phyloP scores from a whole-genome alignment of 2,329 filamentous ascomycete species.

The Aspergillus luchuensis region DNA sequence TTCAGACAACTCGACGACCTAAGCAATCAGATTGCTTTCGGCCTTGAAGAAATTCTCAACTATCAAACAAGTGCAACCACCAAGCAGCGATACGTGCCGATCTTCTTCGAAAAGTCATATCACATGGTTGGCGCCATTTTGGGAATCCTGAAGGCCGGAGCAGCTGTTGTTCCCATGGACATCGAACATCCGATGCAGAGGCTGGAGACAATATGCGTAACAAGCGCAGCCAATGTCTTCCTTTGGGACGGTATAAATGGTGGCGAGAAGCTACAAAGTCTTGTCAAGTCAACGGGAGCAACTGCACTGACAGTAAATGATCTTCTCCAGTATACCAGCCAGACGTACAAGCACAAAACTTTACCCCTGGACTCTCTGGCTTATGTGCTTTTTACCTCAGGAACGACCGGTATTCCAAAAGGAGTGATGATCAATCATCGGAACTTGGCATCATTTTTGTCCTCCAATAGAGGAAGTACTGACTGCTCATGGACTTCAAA shows the following conservation, averaged over 20 bases:
- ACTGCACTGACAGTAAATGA: background rate
- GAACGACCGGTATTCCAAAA: slow-evolving; percentile 9
- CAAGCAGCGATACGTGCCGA: slow-evolving; percentile 2
- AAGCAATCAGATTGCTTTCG: background rate
- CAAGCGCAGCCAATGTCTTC: background rate
- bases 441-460: slow-evolving; percentile 6
- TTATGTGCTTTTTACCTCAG: slow-evolving; percentile 12
- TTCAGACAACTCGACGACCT: slow-evolving; percentile 2
- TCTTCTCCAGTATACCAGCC: no score
- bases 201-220: background rate
- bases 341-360: background rate
- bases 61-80: background rate
- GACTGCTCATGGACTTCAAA: slow-evolving; percentile 11
- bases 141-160: slow-evolving; percentile 8
- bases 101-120: slow-evolving; percentile 5
- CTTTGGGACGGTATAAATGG: slow-evolving; percentile 9
- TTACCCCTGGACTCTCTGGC: background rate
- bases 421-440: slow-evolving; percentile 13
- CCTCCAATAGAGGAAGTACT: slow-evolving; percentile 1
- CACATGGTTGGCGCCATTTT: slow-evolving; percentile 10
- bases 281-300: background rate
- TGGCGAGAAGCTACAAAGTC: background rate
- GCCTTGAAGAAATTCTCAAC: background rate
- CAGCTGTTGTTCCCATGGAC: slow-evolving; percentile 6
- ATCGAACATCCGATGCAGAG: slow-evolving; percentile 2